These are phyloP conservation scores for Tilletia indica DNA, from an alignment of 1,284 basidiomycete species.

Conservation along the genomic window DNA sequence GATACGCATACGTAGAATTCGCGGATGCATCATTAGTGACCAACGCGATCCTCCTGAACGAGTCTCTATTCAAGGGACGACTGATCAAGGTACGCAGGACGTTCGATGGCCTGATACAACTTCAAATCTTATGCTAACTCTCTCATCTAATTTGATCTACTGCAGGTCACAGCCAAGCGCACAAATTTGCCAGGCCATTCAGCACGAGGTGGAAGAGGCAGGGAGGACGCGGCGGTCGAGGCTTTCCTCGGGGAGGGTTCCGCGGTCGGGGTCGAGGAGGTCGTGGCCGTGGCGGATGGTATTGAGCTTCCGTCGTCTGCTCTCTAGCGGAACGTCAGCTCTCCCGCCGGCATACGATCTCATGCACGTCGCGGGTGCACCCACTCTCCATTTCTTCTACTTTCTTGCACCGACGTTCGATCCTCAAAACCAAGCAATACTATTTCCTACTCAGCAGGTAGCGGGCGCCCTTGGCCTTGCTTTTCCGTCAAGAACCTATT, in stretches of 20 bases:
- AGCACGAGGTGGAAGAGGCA: slow-evolving; percentile 39
- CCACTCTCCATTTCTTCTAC: too few relatives aligned
- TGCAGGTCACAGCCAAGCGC: slow-evolving; percentile 50
- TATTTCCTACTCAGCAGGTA: too few relatives aligned
- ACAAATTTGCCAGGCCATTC: slow-evolving; percentile 53
- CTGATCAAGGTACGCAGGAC: slow-evolving; percentile 74
- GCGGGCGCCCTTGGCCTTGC: too few relatives aligned
- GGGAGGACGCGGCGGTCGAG: slow-evolving; percentile 43
- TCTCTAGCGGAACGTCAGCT: neutral
- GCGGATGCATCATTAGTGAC: slow-evolving; percentile 89
- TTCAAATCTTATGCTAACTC: too few relatives aligned
- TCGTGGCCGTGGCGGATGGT: neutral
- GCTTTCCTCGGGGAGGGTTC: slow-evolving; percentile 23
- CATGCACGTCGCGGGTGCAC: too few relatives aligned
- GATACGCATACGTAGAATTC: slow-evolving; percentile 98
- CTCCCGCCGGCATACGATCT: too few relatives aligned
- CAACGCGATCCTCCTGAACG: slow-evolving; percentile 90
- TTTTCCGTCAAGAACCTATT: too few relatives aligned
- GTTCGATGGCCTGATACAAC: too few relatives aligned
- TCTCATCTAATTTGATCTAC: too few relatives aligned
- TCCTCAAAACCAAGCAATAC: too few relatives aligned
- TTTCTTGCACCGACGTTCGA: too few relatives aligned
- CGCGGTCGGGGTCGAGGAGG: slow-evolving; percentile 23
- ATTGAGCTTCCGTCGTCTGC: neutral
- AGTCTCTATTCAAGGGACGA: slow-evolving; percentile 88